Conservation (phyloP, 2,329 filamentous ascomycete genomes). For the Fusarium transvaalense region DNA sequence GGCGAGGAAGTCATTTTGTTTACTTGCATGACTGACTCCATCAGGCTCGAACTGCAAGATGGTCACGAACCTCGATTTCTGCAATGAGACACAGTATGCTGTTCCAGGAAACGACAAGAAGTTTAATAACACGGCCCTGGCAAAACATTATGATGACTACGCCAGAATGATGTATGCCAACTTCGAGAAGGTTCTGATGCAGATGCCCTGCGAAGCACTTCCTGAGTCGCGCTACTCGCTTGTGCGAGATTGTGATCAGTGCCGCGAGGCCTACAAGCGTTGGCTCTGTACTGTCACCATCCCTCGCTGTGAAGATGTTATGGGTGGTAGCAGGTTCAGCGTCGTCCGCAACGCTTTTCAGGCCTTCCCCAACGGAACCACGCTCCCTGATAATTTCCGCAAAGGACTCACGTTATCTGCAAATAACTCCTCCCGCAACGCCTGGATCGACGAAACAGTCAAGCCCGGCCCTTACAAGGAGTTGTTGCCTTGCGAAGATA, state of each 20-base stretch:
- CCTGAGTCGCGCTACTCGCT: slow-evolving; percentile 84
- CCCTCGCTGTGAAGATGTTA: slow-evolving; percentile 90
- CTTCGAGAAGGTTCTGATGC: slow-evolving; percentile 84
- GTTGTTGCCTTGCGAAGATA: slow-evolving; percentile 85
- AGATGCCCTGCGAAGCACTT: slow-evolving; percentile 85
- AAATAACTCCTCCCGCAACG: slow-evolving; percentile 71
- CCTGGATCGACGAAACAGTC: slow-evolving; percentile 77
- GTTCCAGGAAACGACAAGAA: slow-evolving; percentile 82
- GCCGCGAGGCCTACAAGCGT: slow-evolving; percentile 83
- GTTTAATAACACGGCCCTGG: slow-evolving; percentile 73
- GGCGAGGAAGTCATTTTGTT: no score
- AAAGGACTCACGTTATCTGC: slow-evolving; percentile 41
- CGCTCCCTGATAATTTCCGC: slow-evolving; percentile 56
- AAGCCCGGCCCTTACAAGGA: slow-evolving; percentile 93
- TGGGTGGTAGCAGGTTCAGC: slow-evolving; percentile 60
- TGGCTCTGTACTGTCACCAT: slow-evolving; percentile 97
- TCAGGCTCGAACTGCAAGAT: slow-evolving; percentile 85
- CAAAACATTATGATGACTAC: slow-evolving; percentile 81
- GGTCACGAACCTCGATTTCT: slow-evolving; percentile 89
- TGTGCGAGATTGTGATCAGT: slow-evolving; percentile 80
- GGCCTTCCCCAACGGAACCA: slow-evolving; percentile 76
- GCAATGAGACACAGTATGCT: slow-evolving; percentile 88
- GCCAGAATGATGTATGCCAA: slow-evolving; percentile 77
- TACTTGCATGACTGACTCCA: slow-evolving; percentile 16
- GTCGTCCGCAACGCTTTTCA: slow-evolving; percentile 76